These are phyloP conservation scores for Alternaria novae-zelandiae DNA, from an alignment of 2,329 filamentous ascomycete species.

Conservation along the genomic window DNA sequence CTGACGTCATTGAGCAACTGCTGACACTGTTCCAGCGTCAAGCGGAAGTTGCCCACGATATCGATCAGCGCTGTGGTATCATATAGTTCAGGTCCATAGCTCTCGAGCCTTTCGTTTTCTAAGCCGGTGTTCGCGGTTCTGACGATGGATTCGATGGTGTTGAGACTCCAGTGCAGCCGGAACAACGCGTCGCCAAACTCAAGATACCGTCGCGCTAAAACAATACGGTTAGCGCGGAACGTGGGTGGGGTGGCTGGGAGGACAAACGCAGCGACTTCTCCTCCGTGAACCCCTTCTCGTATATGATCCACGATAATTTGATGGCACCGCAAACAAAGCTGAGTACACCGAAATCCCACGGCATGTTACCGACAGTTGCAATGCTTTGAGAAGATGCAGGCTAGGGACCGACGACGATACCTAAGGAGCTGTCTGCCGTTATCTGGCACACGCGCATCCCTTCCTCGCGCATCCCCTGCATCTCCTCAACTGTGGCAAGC, in stretches of 20 bases:
- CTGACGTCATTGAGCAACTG: neutral
- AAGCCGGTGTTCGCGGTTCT: neutral
- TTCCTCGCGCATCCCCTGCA: neutral
- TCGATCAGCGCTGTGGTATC: neutral
- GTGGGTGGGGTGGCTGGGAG: neutral
- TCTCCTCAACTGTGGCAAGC: neutral
- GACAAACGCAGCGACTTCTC: neutral
- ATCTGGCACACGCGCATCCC: neutral
- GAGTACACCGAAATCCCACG: neutral
- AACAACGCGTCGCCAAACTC: neutral
- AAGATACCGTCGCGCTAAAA: neutral
- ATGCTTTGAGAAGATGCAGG: neutral
- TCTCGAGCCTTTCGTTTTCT: neutral
- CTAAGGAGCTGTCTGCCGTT: neutral
- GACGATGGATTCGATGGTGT: neutral
- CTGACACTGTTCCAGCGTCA: neutral
- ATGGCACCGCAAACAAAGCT: neutral
- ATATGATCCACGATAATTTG: neutral
- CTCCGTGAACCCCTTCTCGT: neutral
- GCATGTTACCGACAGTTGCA: neutral
- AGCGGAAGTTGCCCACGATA: neutral
- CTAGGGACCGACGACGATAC: neutral
- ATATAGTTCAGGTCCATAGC: neutral
- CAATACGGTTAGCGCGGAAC: neutral
- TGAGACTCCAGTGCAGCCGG: neutral